A percentile compares a stretch with the other conserved stretches of the same genome.
Evolutionary conservation across 805 yeast species (phyloP).

Genomic region (Priceomyces castillae): DNA sequence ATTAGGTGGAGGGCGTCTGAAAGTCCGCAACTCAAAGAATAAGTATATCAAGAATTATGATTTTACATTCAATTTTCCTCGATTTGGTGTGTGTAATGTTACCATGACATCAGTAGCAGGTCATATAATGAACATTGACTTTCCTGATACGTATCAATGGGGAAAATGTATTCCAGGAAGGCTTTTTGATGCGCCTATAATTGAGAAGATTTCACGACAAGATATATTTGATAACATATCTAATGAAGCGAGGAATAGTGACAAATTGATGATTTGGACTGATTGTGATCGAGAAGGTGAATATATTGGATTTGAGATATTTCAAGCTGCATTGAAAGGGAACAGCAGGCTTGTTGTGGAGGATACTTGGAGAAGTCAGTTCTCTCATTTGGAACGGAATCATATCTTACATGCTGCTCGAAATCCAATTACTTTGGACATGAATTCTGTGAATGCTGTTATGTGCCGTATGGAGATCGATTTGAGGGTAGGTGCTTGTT

Average conservation of each 20-base stretch:
- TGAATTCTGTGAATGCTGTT: slow-evolving; percentile 77
- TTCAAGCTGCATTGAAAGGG: slow-evolving; percentile 58
- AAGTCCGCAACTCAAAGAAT: slow-evolving; percentile 47
- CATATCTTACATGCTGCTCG: slow-evolving; percentile 78
- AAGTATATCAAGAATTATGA: slow-evolving; percentile 79
- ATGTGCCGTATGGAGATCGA: slow-evolving; percentile 84
- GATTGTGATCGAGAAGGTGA: slow-evolving; percentile 99
- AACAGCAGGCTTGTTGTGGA: slow-evolving; percentile 47
- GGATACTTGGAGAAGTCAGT: slow-evolving; percentile 66
- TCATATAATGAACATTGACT: slow-evolving; percentile 68
- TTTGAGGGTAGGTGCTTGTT: slow-evolving; percentile 81
- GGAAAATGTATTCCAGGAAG: slow-evolving; percentile 61
- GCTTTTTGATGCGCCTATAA: slow-evolving; percentile 69
- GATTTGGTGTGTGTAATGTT: slow-evolving; percentile 64
- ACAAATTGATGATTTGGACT: slow-evolving; percentile 88
- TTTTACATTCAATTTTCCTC: slow-evolving; percentile 64
- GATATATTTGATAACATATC: slow-evolving; percentile 66
- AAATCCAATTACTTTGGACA: slow-evolving; percentile 61
- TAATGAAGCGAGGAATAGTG: slow-evolving; percentile 58
- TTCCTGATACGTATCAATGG: slow-evolving; percentile 62
- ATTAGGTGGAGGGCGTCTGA: slow-evolving; percentile 68
- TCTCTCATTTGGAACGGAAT: slow-evolving; percentile 77
- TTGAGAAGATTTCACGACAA: slow-evolving; percentile 34
- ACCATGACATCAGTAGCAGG: slow-evolving; percentile 94
- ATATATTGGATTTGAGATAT: slow-evolving; percentile 82